Evolutionary conservation across 2,329 filamentous ascomycete species (phyloP).

Genomic region (Neofusicoccum parvum): DNA sequence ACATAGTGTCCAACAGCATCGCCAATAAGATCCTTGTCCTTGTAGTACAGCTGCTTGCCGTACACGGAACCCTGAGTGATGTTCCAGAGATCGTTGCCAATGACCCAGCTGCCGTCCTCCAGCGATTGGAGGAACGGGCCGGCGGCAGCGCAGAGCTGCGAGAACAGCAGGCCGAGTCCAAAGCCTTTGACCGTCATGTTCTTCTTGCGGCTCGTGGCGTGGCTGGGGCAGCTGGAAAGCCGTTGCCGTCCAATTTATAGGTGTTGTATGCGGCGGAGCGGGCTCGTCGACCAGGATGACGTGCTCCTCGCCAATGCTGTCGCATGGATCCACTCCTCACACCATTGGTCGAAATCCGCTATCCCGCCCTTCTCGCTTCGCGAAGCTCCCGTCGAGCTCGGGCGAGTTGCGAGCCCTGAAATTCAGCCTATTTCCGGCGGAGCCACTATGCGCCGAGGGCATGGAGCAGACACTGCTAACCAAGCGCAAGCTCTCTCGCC

Average conservation of each 20-base stretch:
- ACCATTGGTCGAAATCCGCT: neutral
- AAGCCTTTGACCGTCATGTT: neutral
- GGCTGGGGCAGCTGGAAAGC: neutral
- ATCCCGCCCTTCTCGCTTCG: neutral
- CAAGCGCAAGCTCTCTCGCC: too few relatives aligned
- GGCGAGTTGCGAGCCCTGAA: neutral
- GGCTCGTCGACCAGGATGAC: neutral
- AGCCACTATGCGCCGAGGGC: neutral
- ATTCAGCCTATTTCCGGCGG: neutral
- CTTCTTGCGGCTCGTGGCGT: neutral
- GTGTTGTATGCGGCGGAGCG: neutral
- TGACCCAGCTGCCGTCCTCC: constrained; percentile 34
- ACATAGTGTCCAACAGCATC: constrained; percentile 48
- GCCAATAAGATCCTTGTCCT: constrained; percentile 44
- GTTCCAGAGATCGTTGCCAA: constrained; percentile 48
- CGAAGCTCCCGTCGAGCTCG: neutral
- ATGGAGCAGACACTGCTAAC: too few relatives aligned
- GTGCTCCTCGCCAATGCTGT: constrained; percentile 4
- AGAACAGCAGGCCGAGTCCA: neutral
- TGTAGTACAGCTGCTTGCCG: constrained; percentile 46
- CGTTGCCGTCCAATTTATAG: neutral
- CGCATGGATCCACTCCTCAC: constrained; percentile 11
- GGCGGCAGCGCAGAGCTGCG: constrained; percentile 5
- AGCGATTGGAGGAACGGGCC: constrained; percentile 36
- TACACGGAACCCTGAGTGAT: constrained; percentile 43